phyloP scores from a whole-genome alignment of 2,329 filamentous ascomycete genomes.

The Penicillium sp. region DNA sequence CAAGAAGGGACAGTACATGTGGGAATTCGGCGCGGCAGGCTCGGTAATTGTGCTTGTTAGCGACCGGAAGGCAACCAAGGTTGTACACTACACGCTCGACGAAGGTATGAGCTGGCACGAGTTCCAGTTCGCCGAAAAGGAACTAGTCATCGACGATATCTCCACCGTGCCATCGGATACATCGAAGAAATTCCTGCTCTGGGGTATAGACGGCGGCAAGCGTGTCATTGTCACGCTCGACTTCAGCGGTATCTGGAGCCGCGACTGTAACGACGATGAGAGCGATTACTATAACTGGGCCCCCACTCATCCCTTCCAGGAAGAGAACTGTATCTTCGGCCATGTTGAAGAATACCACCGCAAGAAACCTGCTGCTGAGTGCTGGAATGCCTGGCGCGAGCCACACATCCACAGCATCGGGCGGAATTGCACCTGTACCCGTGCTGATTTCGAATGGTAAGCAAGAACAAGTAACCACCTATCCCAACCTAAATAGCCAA shows the following conservation, averaged over 20 bases:
- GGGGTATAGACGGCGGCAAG: slow-evolving; percentile 56
- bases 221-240: slow-evolving; percentile 75
- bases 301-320: slow-evolving; percentile 69
- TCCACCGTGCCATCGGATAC: slow-evolving; percentile 82
- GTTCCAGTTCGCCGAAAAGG: slow-evolving; percentile 61
- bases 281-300: slow-evolving; percentile 77
- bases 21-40: slow-evolving; percentile 92
- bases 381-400: slow-evolving; percentile 71
- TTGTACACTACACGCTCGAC: slow-evolving; percentile 67
- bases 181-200: slow-evolving; percentile 83
- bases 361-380: slow-evolving; percentile 69
- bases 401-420: slow-evolving; percentile 61
- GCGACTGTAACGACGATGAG: slow-evolving; percentile 55
- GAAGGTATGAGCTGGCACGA: slow-evolving; percentile 72
- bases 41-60: slow-evolving; percentile 82
- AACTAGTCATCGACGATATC: slow-evolving; percentile 67
- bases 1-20: slow-evolving; percentile 80
- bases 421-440: slow-evolving; percentile 71
- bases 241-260: slow-evolving; percentile 70
- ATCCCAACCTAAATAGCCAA: neutral
- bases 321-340: slow-evolving; percentile 81
- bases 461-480: slow-evolving; percentile 24
- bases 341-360: slow-evolving; percentile 82
- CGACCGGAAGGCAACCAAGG: slow-evolving; percentile 58
- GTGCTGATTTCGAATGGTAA: slow-evolving; percentile 87